Evolutionary conservation across 1,139 yeast species (phyloP).

Genomic region (Meyerozyma guilliermondii): DNA sequence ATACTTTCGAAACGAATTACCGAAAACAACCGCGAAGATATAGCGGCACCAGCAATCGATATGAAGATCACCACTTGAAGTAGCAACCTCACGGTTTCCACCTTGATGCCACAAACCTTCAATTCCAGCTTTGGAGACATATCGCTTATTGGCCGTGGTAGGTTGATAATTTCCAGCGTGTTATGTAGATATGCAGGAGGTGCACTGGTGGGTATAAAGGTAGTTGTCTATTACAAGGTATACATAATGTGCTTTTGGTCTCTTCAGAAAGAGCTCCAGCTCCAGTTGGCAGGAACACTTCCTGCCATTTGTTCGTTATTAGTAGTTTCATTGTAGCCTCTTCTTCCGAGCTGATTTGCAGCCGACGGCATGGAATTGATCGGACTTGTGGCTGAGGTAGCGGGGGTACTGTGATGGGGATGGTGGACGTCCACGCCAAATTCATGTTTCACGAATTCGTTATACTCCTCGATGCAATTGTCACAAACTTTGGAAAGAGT

Average conservation of each 20-base stretch:
- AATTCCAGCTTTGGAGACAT: constrained; percentile 3
- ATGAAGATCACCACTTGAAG: constrained; percentile 63
- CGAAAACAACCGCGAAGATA: constrained; percentile 77
- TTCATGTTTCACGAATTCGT: constrained; percentile 40
- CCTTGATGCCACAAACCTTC: constrained; percentile 30
- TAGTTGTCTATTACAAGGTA: neutral
- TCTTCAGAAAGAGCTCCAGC: constrained; percentile 62
- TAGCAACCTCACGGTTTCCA: constrained; percentile 42
- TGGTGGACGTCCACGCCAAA: constrained; percentile 26
- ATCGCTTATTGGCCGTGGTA: neutral
- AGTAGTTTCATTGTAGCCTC: constrained; percentile 4
- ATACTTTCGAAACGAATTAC: constrained; percentile 89
- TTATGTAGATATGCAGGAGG: constrained; percentile 1
- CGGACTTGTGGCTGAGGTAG: constrained; percentile 6
- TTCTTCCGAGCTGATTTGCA: neutral
- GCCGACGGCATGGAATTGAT: neutral
- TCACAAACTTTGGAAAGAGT: constrained; percentile 76
- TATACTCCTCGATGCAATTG: constrained; percentile 66
- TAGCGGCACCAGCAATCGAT: constrained; percentile 82
- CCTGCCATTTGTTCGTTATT: constrained; percentile 37
- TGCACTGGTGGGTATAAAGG: neutral
- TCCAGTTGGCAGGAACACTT: constrained; percentile 73
- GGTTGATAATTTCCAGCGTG: constrained; percentile 1
- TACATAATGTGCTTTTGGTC: neutral
- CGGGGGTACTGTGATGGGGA: constrained; percentile 9